Evolutionary conservation across 2,329 filamentous ascomycete genomes (phyloP).

Genomic region (Microdochium nivale): DNA sequence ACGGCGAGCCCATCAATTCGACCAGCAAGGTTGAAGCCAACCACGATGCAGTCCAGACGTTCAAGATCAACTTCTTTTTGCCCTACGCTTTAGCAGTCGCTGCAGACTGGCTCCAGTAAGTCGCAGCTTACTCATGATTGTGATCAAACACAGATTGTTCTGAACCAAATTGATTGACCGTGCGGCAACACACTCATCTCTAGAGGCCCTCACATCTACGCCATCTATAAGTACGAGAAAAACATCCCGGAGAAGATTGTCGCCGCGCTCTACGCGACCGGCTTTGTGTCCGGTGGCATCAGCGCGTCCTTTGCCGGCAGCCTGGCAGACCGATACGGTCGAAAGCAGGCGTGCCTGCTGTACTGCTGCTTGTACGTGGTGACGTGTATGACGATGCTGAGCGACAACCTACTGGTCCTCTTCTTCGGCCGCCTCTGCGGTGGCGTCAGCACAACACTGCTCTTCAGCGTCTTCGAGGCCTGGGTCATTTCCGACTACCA

Average conservation of each 20-base stretch:
- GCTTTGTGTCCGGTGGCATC: constrained; percentile 39
- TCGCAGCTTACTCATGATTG: neutral
- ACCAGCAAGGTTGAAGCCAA: constrained; percentile 5
- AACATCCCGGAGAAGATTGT: constrained; percentile 32
- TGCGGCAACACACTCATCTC: neutral
- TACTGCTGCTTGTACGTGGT: constrained; percentile 44
- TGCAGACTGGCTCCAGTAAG: constrained; percentile 24
- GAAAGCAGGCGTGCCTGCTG: constrained; percentile 39
- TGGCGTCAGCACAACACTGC: constrained; percentile 45
- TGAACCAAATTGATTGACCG: neutral
- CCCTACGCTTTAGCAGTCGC: constrained; percentile 16
- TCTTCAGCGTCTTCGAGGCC: constrained; percentile 51
- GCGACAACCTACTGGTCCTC: constrained; percentile 30
- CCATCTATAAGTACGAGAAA: constrained; percentile 42
- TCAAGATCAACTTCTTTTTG: constrained; percentile 8
- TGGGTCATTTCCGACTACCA: constrained; percentile 54
- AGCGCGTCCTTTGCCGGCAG: constrained; percentile 31
- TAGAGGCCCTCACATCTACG: constrained; percentile 41
- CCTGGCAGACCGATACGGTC: constrained; percentile 34
- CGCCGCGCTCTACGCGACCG: constrained; percentile 34
- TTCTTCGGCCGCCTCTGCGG: constrained; percentile 46
- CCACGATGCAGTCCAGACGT: constrained; percentile 7
- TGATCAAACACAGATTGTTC: neutral
- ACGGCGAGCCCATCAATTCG: neutral
- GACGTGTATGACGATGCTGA: constrained; percentile 43